Evolutionary conservation across 306 rosid species (phyloP), one percentile per base, ranked within the genome.

Genomic region (Prunus salicina): DNA sequence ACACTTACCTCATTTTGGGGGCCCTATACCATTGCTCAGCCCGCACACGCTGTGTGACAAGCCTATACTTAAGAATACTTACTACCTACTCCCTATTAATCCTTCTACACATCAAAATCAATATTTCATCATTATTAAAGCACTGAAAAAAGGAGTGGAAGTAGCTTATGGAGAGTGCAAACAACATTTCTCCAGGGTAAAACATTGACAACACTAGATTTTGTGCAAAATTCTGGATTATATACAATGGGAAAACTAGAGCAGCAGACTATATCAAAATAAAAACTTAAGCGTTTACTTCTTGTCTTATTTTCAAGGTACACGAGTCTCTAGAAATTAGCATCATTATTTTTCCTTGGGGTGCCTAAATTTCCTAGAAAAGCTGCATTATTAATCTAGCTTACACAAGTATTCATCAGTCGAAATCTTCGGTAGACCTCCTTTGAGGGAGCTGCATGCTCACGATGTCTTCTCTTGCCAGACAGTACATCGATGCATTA

Each of bases 391-490:
- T 73, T 76, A 66, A 34, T 55, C 73, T 71, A 51, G 22, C 24
- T 72, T 25, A 24, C 46, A 57, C 38, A 53, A 46, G 58, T 41
- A 73, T 30, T 73, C 63, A 67, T 87, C 68, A 93, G 84, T 91
- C 88, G 49, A 89, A 9, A 63, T 84, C 93, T 47, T 70, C 77
- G 13, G 83, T 66, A 30, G 76, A 68, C 64, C 86, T 88, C 86
- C 89, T 92, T 53, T 88, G 91, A 76, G 99, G 99, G 73, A 95
- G 87, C 65, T 95, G 99, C 99, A 89, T 90, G 90, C 86, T 90
- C 18, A 81, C 90, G 67, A 89, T 89, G 81, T 95, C 97, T 84
- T 92, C 97, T 73, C 96, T 89, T 25, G 87, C 91, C 32, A 84
- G 87, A 66, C 52, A 46, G 72, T 81, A 68, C 61, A 87, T 73